Percentiles rank a stretch among this genome's conserved stretches.
Conservation (phyloP, 1,284 basidiomycete species). For the Ganoderma lingzhi region DNA sequence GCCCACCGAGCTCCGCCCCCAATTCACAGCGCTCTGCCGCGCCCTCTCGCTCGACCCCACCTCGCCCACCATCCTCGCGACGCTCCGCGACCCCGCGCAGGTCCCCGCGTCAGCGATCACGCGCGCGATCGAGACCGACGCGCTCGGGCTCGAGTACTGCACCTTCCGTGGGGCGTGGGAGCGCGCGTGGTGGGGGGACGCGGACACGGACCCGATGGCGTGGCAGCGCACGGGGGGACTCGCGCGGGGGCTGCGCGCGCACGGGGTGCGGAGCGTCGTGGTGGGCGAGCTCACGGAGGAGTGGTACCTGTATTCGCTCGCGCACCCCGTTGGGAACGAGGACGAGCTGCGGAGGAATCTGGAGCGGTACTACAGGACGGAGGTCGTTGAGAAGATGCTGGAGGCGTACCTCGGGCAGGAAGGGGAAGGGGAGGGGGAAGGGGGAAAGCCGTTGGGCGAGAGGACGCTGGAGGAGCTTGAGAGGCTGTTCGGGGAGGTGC, state of each 20-base stretch:
- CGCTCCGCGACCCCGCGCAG: constrained; percentile 56
- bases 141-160: constrained; percentile 56
- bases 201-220: constrained; percentile 63
- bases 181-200: constrained; percentile 58
- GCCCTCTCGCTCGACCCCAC: constrained; percentile 63
- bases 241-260: constrained; percentile 58
- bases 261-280: constrained; percentile 67
- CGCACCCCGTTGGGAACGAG: constrained; percentile 59
- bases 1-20: constrained; percentile 60
- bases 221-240: constrained; percentile 74
- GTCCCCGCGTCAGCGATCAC: constrained; percentile 60
- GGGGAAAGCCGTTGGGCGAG: constrained; percentile 33
- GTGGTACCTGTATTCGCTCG: constrained; percentile 79
- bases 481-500: constrained; percentile 63
- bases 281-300: constrained; percentile 78
- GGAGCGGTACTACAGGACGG: constrained; percentile 64
- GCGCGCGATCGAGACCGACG: constrained; percentile 62
- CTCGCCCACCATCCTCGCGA: constrained; percentile 53
- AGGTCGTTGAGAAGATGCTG: constrained; percentile 56
- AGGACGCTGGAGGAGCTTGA: constrained; percentile 52
- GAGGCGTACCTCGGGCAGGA: constrained; percentile 45
- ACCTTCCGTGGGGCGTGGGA: constrained; percentile 77
- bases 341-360: constrained; percentile 65
- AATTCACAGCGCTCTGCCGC: constrained; percentile 68
- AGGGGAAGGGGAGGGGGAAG: constrained; percentile 45